Base-by-base conservation (phyloP, 768 basidiomycete genomes). In the Boletus rex-veris region DNA sequence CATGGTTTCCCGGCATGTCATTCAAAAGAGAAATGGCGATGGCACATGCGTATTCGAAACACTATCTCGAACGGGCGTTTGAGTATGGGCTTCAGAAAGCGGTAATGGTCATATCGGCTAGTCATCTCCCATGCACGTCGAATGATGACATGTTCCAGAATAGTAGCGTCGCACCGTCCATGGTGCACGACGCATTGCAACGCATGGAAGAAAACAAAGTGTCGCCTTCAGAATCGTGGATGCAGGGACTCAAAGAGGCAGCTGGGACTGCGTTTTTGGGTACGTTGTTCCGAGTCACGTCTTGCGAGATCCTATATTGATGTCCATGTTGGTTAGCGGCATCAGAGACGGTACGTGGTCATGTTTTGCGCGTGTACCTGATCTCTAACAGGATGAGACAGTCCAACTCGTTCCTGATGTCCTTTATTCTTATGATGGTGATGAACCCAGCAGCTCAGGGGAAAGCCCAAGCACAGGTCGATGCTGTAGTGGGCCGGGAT, bases 1-100 rank as follows among this genome's bases (percentile, higher is more conserved):
- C 45, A 2, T 47, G 45, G 45, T 26, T 37, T 15, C 45, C 45
- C 0, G 45, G 45, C 3, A 47, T 47, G 35, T 47, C 45, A 5
- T 47, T 47, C 21, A 47, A 47, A 21, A 47, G 15, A 11, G 21
- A 47, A 3, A 24, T 47, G 45, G 35, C 35, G 9, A 9, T 6
- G 3, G 45, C 21, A 19, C 45, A 9, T 5, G 24, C 16, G 9
- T 36, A 26, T 24, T 24, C 45, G 7, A 36, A 47, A 9, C 5
- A 26, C 15, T 47, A 36, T 24, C 35, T 47, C 21, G 21, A 37
- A 11, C 14, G 21, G 16, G 15, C 45, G 15, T 47, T 47, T 26
- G 45, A 47, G 3, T 37, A 37, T 5, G 33, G 35, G 16, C 35
- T 47, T n/a, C 35, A 31, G 24, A 47, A 37, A 24, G 24, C 8